These are phyloP conservation scores for Paxillus rubicundulus DNA, from an alignment of 768 basidiomycete genomes.

Conservation along the genomic window DNA sequence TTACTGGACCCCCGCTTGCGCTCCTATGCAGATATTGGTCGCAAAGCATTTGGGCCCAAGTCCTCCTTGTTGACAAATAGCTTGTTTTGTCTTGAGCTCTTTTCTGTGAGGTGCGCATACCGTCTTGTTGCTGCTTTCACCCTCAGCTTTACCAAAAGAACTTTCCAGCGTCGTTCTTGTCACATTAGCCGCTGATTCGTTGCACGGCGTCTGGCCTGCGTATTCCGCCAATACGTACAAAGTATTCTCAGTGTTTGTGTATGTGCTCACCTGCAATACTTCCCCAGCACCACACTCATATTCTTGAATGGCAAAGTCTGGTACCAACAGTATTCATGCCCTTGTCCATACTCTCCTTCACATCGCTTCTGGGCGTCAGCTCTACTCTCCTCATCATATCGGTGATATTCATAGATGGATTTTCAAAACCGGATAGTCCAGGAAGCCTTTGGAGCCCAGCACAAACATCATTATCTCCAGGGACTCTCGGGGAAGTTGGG, in stretches of 20 bases:
- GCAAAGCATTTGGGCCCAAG: slow-evolving; percentile 80
- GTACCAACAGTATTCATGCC: slow-evolving; percentile 86
- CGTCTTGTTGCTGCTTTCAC: not conserved
- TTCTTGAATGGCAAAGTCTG: slow-evolving; percentile 45
- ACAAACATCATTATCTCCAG: slow-evolving; percentile 58
- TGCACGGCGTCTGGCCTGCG: slow-evolving; percentile 67
- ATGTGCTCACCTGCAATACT: slow-evolving; percentile 19
- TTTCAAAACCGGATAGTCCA: slow-evolving; percentile 65
- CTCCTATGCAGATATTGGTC: slow-evolving; percentile 88
- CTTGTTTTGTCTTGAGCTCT: slow-evolving; percentile 85
- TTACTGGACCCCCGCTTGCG: slow-evolving; percentile 62
- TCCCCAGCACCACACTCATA: not conserved
- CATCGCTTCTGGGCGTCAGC: slow-evolving; percentile 81
- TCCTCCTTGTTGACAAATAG: slow-evolving; percentile 62
- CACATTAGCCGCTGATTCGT: slow-evolving; percentile 84
- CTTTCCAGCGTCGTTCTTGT: slow-evolving; percentile 75
- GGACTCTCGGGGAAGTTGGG: slow-evolving; percentile 58
- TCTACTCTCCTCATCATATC: slow-evolving; percentile 73
- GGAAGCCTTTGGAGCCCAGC: slow-evolving; percentile 81
- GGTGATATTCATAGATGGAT: slow-evolving; percentile 81
- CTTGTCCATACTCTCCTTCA: slow-evolving; percentile 80
- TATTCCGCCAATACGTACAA: slow-evolving; percentile 76
- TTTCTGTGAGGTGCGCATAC: slow-evolving; percentile 65
- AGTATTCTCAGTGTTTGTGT: slow-evolving; percentile 70
- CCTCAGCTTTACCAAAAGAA: not conserved